phyloP scores from a whole-genome alignment of 768 basidiomycete species.

The Hypholoma sublateritium region DNA sequence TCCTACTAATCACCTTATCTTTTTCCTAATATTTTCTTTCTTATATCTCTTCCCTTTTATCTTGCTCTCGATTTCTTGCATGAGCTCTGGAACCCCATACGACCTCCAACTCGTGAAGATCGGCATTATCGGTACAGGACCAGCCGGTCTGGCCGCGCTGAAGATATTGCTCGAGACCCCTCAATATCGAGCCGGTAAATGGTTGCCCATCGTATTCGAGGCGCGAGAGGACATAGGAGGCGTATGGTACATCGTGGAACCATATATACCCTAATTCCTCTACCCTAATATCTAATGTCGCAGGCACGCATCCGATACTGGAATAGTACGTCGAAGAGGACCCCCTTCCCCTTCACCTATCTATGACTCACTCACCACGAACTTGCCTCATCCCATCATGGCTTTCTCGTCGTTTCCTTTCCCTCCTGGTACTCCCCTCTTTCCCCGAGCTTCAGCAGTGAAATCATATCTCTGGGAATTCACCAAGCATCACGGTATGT shows the following conservation, averaged over 20 bases:
- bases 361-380: constrained; percentile 82
- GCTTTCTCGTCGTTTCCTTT: constrained; percentile 62
- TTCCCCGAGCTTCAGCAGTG: constrained; percentile 60
- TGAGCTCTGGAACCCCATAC: too few relatives aligned
- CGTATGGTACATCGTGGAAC: constrained; percentile 53
- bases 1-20: background rate
- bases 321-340: too few relatives aligned
- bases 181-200: constrained; percentile 56
- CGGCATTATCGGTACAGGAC: constrained; percentile 74
- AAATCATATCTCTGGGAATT: constrained; percentile 71
- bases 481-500: constrained; percentile 59
- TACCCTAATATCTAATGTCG: background rate
- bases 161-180: constrained; percentile 61
- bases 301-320: background rate
- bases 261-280: background rate
- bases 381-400: constrained; percentile 81
- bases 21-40: background rate
- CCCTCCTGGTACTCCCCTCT: constrained; percentile 71
- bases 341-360: constrained; percentile 52
- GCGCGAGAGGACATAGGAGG: constrained; percentile 68
- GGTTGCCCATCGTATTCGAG: constrained; percentile 68
- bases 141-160: constrained; percentile 71
- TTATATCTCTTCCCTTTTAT: too few relatives aligned
- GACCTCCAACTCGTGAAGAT: constrained; percentile 28
- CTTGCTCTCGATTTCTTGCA: too few relatives aligned